These are phyloP conservation scores for Laetiporus sulphureus DNA, from an alignment of 1,284 basidiomycete species.

Conservation along the genomic window DNA sequence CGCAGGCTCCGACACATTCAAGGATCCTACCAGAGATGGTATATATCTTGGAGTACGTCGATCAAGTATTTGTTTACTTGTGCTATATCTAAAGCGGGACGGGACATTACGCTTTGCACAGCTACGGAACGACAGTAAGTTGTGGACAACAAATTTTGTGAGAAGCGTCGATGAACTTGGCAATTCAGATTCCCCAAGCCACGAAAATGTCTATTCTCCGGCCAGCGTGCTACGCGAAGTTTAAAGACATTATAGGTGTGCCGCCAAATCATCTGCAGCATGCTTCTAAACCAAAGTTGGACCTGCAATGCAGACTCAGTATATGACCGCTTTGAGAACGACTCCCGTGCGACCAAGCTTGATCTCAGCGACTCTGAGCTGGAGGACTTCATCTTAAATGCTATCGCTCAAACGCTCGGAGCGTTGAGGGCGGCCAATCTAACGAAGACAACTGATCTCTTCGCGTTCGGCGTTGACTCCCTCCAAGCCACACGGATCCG, in stretches of 20 bases:
- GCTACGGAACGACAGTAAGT: slow-evolving; percentile 20
- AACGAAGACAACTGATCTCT: slow-evolving; percentile 23
- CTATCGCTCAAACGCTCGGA: slow-evolving; percentile 29
- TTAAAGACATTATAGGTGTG: slow-evolving; percentile 37
- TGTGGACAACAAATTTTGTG: too few species aligned
- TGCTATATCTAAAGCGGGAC: too few species aligned
- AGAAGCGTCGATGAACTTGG: too few species aligned
- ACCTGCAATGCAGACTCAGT: slow-evolving; percentile 23
- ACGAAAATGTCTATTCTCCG: slow-evolving; percentile 41
- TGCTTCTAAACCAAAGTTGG: neutral
- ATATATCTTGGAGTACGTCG: slow-evolving; percentile 35
- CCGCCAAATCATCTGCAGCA: neutral
- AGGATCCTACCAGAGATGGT: slow-evolving; percentile 46
- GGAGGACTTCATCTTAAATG: slow-evolving; percentile 31
- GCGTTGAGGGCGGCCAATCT: slow-evolving; percentile 24
- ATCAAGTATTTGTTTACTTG: too few species aligned
- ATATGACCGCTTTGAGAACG: slow-evolving; percentile 41
- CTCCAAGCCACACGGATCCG: slow-evolving; percentile 49
- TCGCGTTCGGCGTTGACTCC: slow-evolving; percentile 45
- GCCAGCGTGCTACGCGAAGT: slow-evolving; percentile 41
- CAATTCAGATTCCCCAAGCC: slow-evolving; percentile 31
- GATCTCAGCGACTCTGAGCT: slow-evolving; percentile 21
- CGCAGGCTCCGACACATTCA: slow-evolving; percentile 45
- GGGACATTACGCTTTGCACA: neutral
- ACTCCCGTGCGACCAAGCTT: slow-evolving; percentile 30